phyloP scores from a whole-genome alignment of 2,329 filamentous ascomycete species.

The Aspergillus puulaauensis region DNA sequence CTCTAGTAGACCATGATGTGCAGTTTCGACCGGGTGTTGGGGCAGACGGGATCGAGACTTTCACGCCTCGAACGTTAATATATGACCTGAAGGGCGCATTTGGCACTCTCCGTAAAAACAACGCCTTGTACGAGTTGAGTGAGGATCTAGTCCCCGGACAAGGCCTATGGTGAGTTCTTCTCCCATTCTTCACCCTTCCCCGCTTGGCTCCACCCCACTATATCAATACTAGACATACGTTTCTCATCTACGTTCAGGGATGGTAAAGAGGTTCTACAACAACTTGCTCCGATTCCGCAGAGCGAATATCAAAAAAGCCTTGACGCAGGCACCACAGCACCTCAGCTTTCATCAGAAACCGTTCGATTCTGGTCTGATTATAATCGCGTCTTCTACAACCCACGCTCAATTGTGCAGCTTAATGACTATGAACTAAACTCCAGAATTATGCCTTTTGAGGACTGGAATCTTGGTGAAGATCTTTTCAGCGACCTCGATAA shows the following conservation, averaged over 20 bases:
- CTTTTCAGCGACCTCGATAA: slow-evolving; percentile 71
- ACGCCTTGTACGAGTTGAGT: slow-evolving; percentile 74
- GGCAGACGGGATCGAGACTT: slow-evolving; percentile 84
- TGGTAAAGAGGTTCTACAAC: slow-evolving; percentile 66
- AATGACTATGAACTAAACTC: slow-evolving; percentile 85
- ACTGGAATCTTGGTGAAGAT: slow-evolving; percentile 70
- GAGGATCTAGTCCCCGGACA: slow-evolving; percentile 35
- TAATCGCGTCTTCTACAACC: slow-evolving; percentile 88
- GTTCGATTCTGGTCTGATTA: slow-evolving; percentile 99
- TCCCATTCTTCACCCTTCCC: not conserved
- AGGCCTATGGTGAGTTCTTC: slow-evolving; percentile 45
- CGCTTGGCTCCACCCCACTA: not conserved
- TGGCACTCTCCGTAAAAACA: slow-evolving; percentile 81
- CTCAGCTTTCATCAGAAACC: slow-evolving; percentile 64
- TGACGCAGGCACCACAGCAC: slow-evolving; percentile 65
- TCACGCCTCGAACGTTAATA: slow-evolving; percentile 84
- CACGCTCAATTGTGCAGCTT: slow-evolving; percentile 80
- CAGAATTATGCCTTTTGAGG: slow-evolving; percentile 76
- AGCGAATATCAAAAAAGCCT: slow-evolving; percentile 78
- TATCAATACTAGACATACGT: not conserved
- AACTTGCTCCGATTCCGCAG: slow-evolving; percentile 64
- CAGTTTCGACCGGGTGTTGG: slow-evolving; percentile 85
- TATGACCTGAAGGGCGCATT: slow-evolving; percentile 96
- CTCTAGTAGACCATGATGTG: slow-evolving; percentile 75
- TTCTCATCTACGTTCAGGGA: slow-evolving; percentile 50